These are phyloP conservation scores for Hypoxylon sp. DNA, from an alignment of 2,329 filamentous ascomycete species.

Conservation along the genomic window DNA sequence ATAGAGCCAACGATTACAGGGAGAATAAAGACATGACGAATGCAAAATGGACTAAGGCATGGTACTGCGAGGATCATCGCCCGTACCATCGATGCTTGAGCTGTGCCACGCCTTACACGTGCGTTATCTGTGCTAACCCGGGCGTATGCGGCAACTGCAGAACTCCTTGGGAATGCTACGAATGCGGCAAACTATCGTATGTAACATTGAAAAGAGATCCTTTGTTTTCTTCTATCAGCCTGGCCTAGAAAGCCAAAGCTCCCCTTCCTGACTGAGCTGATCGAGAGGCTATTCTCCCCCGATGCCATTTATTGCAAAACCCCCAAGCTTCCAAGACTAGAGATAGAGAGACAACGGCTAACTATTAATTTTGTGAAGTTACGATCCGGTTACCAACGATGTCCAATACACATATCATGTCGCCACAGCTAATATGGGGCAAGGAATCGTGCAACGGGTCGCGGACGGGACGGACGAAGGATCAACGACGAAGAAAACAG, in stretches of 20 bases:
- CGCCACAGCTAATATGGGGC: background rate
- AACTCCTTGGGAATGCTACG: background rate
- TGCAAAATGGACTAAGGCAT: conserved; percentile 11
- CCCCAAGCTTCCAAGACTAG: no score
- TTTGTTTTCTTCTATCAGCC: background rate
- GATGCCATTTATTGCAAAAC: no score
- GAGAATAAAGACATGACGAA: background rate
- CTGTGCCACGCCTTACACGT: conserved; percentile 8
- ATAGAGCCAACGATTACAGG: background rate
- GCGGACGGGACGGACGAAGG: background rate
- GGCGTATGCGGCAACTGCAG: conserved; percentile 15
- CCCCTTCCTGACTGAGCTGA: background rate
- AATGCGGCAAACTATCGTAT: background rate
- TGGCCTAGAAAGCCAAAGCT: background rate
- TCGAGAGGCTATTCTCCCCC: background rate
- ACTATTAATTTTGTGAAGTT: background rate
- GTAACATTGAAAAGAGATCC: background rate
- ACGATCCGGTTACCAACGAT: background rate
- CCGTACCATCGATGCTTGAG: background rate
- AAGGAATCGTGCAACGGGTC: background rate
- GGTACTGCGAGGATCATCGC: conserved; percentile 15
- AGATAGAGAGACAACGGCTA: background rate
- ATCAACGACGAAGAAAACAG: no score
- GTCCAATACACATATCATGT: background rate
- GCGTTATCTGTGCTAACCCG: conserved; percentile 29